Percentiles rank a stretch among this genome's conserved stretches.
Conservation (phyloP, 148 eudicot genomes). For the Agrostemma githago region DNA sequence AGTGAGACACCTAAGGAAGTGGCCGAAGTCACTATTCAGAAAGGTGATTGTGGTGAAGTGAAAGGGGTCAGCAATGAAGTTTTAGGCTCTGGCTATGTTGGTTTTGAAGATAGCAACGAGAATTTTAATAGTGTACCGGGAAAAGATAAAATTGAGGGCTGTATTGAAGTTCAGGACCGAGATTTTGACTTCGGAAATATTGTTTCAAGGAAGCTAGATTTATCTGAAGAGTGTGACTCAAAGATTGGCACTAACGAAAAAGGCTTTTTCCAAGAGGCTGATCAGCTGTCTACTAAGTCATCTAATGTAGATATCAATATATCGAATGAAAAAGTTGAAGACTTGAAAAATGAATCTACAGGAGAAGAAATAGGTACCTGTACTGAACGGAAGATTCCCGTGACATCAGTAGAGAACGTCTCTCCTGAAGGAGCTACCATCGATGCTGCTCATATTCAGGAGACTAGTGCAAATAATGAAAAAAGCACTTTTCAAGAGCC, state of each 20-base stretch:
- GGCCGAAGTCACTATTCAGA: slow-evolving; percentile 20
- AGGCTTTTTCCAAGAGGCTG: background rate
- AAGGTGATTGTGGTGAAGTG: slow-evolving; percentile 14
- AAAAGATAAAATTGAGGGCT: slow-evolving; percentile 17
- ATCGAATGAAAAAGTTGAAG: slow-evolving; percentile 4
- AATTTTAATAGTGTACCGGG: slow-evolving; percentile 14
- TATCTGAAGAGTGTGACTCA: slow-evolving; percentile 20
- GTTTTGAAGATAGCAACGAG: slow-evolving; percentile 22
- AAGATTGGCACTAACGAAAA: slow-evolving; percentile 14
- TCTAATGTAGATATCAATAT: slow-evolving; percentile 14
- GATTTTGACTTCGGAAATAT: slow-evolving; percentile 15
- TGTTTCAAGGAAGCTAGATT: slow-evolving; percentile 6
- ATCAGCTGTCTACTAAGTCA: no score
- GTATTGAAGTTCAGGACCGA: slow-evolving; percentile 14
- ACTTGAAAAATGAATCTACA: slow-evolving; percentile 9
- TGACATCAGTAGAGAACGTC: no score
- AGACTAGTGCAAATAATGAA: slow-evolving; percentile 15
- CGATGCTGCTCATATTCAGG: slow-evolving; percentile 18
- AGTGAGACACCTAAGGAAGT: slow-evolving; percentile 21
- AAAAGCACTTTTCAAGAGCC: no score
- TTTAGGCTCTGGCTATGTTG: slow-evolving; percentile 15
- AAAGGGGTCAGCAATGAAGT: slow-evolving; percentile 13
- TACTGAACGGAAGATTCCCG: slow-evolving; percentile 14
- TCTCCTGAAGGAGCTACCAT: slow-evolving; percentile 12
- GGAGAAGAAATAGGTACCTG: slow-evolving; percentile 9